These are phyloP conservation scores for Leccinum longicurvipes DNA, from an alignment of 768 basidiomycete species.

Conservation along the genomic window DNA sequence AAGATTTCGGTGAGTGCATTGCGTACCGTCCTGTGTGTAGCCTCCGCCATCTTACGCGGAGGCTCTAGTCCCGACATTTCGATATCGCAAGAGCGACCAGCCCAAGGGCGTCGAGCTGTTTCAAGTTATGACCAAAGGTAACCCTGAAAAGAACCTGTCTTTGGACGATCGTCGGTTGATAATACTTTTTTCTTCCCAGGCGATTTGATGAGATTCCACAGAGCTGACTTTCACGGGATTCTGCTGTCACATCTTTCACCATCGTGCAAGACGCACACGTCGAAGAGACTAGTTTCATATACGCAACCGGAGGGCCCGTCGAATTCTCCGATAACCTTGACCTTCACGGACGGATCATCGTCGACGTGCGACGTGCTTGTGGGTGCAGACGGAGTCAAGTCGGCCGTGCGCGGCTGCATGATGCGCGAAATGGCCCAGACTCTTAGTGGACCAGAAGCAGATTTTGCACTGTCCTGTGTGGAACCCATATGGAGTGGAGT, in stretches of 20 bases:
- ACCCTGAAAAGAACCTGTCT: neutral
- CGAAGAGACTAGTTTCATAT: conserved; percentile 60
- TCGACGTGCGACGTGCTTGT: conserved; percentile 63
- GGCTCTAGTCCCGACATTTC: conserved; percentile 46
- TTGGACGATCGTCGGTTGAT: neutral
- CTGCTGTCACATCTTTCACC: conserved; percentile 50
- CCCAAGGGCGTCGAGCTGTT: conserved; percentile 49
- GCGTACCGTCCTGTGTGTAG: too few relatives aligned
- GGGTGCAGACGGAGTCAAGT: conserved; percentile 67
- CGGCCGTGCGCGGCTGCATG: conserved; percentile 41
- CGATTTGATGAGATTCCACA: conserved; percentile 51
- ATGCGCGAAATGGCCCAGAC: conserved; percentile 30
- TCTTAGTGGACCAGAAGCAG: conserved; percentile 39
- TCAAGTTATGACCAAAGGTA: conserved; percentile 57
- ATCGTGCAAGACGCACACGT: conserved; percentile 45
- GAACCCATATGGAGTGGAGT: conserved; percentile 60
- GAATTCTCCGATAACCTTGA: conserved; percentile 38
- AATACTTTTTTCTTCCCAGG: conserved; percentile 34
- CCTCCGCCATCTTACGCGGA: neutral
- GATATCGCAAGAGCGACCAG: conserved; percentile 61
- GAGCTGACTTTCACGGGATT: conserved; percentile 66
- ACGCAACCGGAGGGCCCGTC: conserved; percentile 37
- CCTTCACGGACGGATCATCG: conserved; percentile 60
- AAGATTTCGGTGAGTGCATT: conserved; percentile 18
- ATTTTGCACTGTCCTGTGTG: conserved; percentile 40